These are phyloP conservation scores for Talaromyces rugulosus DNA, from an alignment of 2,329 filamentous ascomycete genomes.

Conservation along the genomic window DNA sequence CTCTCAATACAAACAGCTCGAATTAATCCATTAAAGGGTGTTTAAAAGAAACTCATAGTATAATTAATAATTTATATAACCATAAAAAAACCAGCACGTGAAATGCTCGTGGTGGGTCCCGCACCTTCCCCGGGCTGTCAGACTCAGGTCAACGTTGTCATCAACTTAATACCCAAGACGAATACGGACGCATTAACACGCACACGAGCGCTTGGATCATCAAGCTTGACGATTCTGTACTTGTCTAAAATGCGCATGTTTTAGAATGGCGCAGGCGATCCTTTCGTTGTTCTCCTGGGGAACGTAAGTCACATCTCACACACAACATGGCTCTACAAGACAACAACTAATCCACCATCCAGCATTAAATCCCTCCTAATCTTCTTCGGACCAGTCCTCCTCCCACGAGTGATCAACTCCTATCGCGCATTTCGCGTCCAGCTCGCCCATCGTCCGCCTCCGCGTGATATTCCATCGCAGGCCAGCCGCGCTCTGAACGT, in stretches of 20 bases:
- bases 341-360: neutral
- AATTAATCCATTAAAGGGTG: neutral
- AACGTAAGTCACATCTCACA: slow-evolving; percentile 4
- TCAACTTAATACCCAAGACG: neutral
- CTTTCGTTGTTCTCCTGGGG: slow-evolving; percentile 11
- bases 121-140: neutral
- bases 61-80: no score
- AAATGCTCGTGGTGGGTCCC: neutral
- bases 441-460: slow-evolving; percentile 32
- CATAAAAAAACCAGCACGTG: no score
- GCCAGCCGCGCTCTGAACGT: slow-evolving; percentile 42
- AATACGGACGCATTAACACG: neutral
- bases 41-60: no score
- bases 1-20: neutral
- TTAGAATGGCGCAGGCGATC: slow-evolving; percentile 6
- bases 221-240: neutral
- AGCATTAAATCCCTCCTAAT: slow-evolving; percentile 41
- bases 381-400: slow-evolving; percentile 39
- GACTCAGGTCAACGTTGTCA: neutral
- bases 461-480: slow-evolving; percentile 31
- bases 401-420: slow-evolving; percentile 36
- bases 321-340: neutral
- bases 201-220: neutral
- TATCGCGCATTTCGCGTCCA: slow-evolving; percentile 33
- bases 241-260: neutral